Conservation (phyloP, 306 rosid species). For the Carpinus fangiana region DNA sequence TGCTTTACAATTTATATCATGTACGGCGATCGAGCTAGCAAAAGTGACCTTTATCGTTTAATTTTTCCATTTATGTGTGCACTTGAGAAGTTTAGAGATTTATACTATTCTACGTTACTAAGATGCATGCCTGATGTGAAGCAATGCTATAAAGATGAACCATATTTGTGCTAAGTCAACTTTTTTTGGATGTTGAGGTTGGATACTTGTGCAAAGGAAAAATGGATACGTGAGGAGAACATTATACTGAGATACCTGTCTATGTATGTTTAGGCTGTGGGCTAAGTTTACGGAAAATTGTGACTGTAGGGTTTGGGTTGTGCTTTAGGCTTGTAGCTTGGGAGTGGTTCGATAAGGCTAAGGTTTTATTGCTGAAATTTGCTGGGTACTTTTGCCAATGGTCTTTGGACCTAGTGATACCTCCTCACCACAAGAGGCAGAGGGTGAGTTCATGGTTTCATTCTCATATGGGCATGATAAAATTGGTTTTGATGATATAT, state of each 20-base stretch:
- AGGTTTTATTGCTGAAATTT: not conserved
- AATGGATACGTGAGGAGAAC: not conserved
- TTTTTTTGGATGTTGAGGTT: not conserved
- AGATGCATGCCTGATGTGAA: too few species aligned
- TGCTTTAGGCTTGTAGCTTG: not conserved
- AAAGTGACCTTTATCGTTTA: too few species aligned
- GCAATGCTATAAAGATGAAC: not conserved
- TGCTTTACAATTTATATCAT: too few species aligned
- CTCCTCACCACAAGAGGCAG: not conserved
- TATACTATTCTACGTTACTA: too few species aligned
- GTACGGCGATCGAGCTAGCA: too few species aligned
- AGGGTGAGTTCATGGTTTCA: not conserved
- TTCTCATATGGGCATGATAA: not conserved
- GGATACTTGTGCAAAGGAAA: not conserved
- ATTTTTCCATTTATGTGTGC: too few species aligned
- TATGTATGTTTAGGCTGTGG: not conserved
- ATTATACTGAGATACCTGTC: not conserved
- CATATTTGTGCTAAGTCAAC: not conserved
- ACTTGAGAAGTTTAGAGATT: too few species aligned
- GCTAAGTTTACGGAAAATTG: not conserved
- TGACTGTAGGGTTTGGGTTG: not conserved
- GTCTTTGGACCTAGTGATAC: not conserved
- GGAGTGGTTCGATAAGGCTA: not conserved
- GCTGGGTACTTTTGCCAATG: not conserved
- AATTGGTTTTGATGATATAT: not conserved